These are phyloP conservation scores for Lolium rigidum DNA, from an alignment of 176 grass and related monocot genomes.

Conservation along the genomic window DNA sequence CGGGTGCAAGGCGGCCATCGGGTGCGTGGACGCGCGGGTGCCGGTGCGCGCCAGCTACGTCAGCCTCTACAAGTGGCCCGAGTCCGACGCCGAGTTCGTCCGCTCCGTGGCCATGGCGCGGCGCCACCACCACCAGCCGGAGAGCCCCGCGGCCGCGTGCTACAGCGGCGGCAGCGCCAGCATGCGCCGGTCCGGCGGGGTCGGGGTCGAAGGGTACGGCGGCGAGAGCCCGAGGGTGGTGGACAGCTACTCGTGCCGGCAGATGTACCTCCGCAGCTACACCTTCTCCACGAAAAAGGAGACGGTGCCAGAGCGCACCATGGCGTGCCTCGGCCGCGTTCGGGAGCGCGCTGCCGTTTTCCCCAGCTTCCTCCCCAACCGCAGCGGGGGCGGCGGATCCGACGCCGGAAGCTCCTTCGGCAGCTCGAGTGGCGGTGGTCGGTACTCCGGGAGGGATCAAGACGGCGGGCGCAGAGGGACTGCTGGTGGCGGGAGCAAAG, in stretches of 20 bases:
- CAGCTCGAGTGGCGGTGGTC: conserved; percentile 26
- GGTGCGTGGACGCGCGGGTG: conserved; percentile 65
- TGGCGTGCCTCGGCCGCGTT: conserved; percentile 66
- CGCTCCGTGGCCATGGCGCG: conserved; percentile 66
- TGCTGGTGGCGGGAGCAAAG: neutral
- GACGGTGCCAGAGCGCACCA: conserved; percentile 79
- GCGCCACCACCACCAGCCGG: conserved; percentile 31
- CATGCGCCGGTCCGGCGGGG: neutral
- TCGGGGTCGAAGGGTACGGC: neutral
- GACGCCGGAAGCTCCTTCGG: conserved; percentile 38
- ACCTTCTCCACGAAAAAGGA: conserved; percentile 92
- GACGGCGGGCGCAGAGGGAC: neutral
- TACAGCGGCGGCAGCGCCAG: conserved; percentile 32
- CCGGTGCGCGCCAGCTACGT: conserved; percentile 82
- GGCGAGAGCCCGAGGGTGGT: conserved; percentile 62
- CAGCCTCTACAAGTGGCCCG: conserved; percentile 95
- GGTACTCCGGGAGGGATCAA: neutral
- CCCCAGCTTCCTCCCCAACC: conserved; percentile 53
- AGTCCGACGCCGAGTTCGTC: conserved; percentile 96
- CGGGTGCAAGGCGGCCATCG: conserved; percentile 63
- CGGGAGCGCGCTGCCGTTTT: conserved; percentile 63
- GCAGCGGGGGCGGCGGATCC: neutral
- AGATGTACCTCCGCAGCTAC: conserved; percentile 97
- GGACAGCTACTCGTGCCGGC: conserved; percentile 95
- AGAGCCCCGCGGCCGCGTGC: conserved; percentile 19